Conservation (phyloP, 2,329 filamentous ascomycete genomes). For the Colletotrichum sojae region DNA sequence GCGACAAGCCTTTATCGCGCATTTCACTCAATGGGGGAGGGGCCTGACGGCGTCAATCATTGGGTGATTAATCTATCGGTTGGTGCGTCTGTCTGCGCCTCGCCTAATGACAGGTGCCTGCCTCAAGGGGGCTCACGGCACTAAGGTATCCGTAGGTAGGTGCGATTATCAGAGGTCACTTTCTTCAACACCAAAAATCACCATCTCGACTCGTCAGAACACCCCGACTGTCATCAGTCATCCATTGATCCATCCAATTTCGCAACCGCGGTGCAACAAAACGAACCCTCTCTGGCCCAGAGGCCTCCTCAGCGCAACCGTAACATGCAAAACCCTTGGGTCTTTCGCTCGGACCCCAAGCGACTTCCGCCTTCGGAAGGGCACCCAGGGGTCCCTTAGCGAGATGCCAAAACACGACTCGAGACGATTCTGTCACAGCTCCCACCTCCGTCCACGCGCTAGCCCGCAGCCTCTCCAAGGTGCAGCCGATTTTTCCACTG, state of each 20-base stretch:
- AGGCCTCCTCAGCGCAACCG: conserved; percentile 21
- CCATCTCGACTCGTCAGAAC: neutral
- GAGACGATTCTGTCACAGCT: conserved; percentile 66
- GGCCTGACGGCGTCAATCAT: conserved; percentile 1
- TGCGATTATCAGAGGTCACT: neutral
- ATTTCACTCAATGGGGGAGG: conserved; percentile 10
- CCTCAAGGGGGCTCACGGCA: no score
- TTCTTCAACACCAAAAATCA: neutral
- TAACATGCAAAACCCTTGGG: conserved; percentile 27
- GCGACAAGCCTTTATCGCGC: conserved; percentile 22
- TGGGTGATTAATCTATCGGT: conserved; percentile 23
- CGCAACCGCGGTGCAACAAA: neutral
- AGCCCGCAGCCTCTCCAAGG: conserved; percentile 17
- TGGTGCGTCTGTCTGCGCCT: neutral
- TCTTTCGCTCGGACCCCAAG: conserved; percentile 23
- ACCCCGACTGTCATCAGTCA: neutral
- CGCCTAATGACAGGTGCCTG: no score
- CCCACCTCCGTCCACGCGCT: conserved; percentile 28
- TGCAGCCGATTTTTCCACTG: conserved; percentile 22
- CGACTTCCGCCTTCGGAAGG: conserved; percentile 30
- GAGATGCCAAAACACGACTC: conserved; percentile 60
- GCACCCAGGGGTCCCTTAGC: conserved; percentile 37
- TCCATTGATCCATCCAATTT: conserved; percentile 12
- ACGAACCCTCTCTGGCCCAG: neutral
- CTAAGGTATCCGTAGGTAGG: neutral